Percentiles rank a stretch among this genome's conserved stretches.
These are phyloP conservation scores for Zygnema cylindricum DNA, from an alignment of 139 green algal species.

Conservation along the genomic window DNA sequence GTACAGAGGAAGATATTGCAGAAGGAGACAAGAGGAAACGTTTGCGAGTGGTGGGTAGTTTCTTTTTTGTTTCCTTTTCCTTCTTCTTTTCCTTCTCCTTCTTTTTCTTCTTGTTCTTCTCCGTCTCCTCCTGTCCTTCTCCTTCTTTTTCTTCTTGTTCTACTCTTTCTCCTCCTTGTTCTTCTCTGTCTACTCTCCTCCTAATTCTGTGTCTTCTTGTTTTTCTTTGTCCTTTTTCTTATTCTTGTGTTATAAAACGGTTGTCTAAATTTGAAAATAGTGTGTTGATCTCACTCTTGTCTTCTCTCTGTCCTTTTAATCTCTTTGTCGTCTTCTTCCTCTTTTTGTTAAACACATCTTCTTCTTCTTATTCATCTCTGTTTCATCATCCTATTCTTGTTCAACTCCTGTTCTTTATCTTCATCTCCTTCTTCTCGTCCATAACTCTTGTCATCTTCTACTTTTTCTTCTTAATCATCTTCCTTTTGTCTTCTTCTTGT, in stretches of 20 bases:
- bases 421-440: too few species aligned
- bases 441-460: too few species aligned
- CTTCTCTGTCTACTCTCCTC: background rate
- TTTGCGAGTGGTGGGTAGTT: background rate
- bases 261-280: too few species aligned
- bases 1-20: conserved; percentile 28
- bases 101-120: background rate
- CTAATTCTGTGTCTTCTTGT: background rate
- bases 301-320: too few species aligned
- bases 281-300: too few species aligned
- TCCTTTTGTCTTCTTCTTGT: background rate
- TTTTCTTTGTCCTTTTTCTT: background rate
- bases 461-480: too few species aligned
- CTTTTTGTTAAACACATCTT: background rate
- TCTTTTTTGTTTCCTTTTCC: background rate
- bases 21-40: conserved; percentile 1
- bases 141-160: background rate
- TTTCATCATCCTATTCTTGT: background rate
- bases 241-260: too few species aligned
- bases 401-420: too few species aligned
- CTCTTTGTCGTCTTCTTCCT: background rate
- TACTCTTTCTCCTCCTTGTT: background rate
- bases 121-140: background rate
- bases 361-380: background rate
- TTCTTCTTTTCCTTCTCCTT: background rate